Percentiles rank a stretch among this genome's conserved stretches.
Evolutionary conservation across 2,329 filamentous ascomycete genomes (phyloP).

Genomic region (Cercospora citrullina): DNA sequence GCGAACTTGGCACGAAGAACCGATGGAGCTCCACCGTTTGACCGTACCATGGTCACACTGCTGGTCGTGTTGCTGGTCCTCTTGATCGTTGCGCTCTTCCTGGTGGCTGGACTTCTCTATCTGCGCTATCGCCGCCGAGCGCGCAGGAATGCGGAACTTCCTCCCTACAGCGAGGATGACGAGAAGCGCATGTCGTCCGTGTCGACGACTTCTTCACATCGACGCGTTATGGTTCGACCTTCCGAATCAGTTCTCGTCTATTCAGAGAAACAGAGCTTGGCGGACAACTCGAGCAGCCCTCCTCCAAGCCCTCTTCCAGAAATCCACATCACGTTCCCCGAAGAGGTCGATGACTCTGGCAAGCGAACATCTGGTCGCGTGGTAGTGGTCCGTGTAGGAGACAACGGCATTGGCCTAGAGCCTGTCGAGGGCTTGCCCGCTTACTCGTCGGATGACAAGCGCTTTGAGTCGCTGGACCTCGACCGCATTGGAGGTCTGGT

Average conservation of each 20-base stretch:
- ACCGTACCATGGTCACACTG: constrained; percentile 67
- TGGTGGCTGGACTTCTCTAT: constrained; percentile 68
- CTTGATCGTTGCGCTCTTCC: constrained; percentile 68
- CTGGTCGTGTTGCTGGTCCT: constrained; percentile 78
- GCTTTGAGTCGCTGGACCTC: constrained; percentile 93
- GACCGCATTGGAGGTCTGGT: constrained; percentile 91
- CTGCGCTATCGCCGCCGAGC: constrained; percentile 65
- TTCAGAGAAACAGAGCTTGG: constrained; percentile 75
- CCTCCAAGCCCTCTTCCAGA: constrained; percentile 82
- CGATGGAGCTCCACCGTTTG: constrained; percentile 49
- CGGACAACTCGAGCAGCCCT: constrained; percentile 71
- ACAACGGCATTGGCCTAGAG: constrained; percentile 84
- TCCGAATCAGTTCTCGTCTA: constrained; percentile 72
- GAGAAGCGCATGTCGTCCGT: constrained; percentile 54
- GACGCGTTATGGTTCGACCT: constrained; percentile 57
- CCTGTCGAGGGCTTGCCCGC: constrained; percentile 79
- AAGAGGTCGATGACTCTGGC: constrained; percentile 83
- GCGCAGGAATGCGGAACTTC: constrained; percentile 58
- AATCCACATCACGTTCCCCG: constrained; percentile 97
- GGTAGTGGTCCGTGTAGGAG: constrained; percentile 86
- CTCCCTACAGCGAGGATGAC: constrained; percentile 59
- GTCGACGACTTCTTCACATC: constrained; percentile 50
- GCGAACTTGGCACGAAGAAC: constrained; percentile 52
- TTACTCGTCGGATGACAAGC: constrained; percentile 74
- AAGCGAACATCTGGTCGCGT: constrained; percentile 82